Conservation (phyloP, 2,329 filamentous ascomycete species). For the Boeremia lycopersici region DNA sequence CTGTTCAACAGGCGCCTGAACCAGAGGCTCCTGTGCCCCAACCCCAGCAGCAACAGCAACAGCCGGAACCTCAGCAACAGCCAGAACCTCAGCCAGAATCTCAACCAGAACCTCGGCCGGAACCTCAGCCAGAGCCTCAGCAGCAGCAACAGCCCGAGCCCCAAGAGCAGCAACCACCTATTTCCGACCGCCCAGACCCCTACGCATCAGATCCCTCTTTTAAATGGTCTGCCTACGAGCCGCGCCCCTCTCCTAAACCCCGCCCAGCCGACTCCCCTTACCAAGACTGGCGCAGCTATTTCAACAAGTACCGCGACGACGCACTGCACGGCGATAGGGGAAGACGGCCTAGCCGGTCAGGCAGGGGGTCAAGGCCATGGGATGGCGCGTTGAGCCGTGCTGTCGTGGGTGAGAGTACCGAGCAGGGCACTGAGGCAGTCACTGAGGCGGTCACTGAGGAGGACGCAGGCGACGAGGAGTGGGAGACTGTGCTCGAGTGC, state of each 20-base stretch:
- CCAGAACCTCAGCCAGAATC: neutral
- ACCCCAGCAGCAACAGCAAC: neutral
- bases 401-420: neutral
- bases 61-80: neutral
- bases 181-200: neutral
- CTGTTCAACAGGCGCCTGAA: neutral
- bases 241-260: neutral
- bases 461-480: neutral
- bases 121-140: neutral
- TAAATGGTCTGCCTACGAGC: neutral
- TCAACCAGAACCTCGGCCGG: neutral
- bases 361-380: neutral
- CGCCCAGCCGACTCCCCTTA: neutral
- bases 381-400: neutral
- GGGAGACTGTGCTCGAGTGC: constrained; percentile 4
- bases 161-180: neutral
- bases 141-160: neutral
- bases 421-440: neutral
- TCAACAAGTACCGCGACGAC: constrained; percentile 3
- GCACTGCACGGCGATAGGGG: neutral
- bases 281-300: constrained; percentile 7
- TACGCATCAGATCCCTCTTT: constrained; percentile 1
- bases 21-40: neutral
- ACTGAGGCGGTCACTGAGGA: neutral
- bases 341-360: neutral